Percentiles rank a stretch among this genome's conserved stretches.
These are phyloP conservation scores for Lachnellula subtilissima DNA, from an alignment of 2,329 filamentous ascomycete species.

Conservation along the genomic window DNA sequence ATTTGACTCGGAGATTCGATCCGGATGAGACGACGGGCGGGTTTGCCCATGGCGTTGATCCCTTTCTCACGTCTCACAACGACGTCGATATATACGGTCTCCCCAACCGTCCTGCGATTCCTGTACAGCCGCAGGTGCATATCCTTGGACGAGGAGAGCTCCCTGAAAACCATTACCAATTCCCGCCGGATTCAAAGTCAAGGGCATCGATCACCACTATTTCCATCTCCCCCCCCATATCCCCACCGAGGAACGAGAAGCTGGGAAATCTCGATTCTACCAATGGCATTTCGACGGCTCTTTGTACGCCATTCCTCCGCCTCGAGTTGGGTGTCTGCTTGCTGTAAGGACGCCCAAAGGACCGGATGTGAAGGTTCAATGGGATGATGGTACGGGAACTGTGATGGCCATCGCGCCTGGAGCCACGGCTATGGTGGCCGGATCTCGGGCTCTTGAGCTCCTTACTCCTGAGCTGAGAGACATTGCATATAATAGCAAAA, in stretches of 20 bases:
- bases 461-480: slow-evolving; percentile 27
- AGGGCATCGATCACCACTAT: slow-evolving; percentile 35
- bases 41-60: slow-evolving; percentile 36
- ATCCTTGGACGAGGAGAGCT: slow-evolving; percentile 35
- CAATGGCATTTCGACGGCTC: slow-evolving; percentile 36
- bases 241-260: slow-evolving; percentile 30
- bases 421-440: slow-evolving; percentile 33
- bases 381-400: slow-evolving; percentile 34
- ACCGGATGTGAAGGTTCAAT: slow-evolving; percentile 23
- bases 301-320: slow-evolving; percentile 34
- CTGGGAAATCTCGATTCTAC: slow-evolving; percentile 33
- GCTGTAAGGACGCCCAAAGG: slow-evolving; percentile 34
- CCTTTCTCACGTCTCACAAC: slow-evolving; percentile 31
- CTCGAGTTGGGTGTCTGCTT: slow-evolving; percentile 34
- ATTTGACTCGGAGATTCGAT: slow-evolving; percentile 32
- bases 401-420: slow-evolving; percentile 33
- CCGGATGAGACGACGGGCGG: slow-evolving; percentile 34
- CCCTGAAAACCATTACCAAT: slow-evolving; percentile 33
- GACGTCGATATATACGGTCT: slow-evolving; percentile 35
- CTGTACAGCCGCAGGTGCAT: slow-evolving; percentile 35
- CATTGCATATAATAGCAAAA: slow-evolving; percentile 30
- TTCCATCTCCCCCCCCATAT: slow-evolving; percentile 38
- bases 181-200: slow-evolving; percentile 36
- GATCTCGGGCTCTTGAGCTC: slow-evolving; percentile 20
- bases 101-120: slow-evolving; percentile 30